Conservation (phyloP, 2,329 filamentous ascomycete genomes). For the Pseudogymnoascus sp. region DNA sequence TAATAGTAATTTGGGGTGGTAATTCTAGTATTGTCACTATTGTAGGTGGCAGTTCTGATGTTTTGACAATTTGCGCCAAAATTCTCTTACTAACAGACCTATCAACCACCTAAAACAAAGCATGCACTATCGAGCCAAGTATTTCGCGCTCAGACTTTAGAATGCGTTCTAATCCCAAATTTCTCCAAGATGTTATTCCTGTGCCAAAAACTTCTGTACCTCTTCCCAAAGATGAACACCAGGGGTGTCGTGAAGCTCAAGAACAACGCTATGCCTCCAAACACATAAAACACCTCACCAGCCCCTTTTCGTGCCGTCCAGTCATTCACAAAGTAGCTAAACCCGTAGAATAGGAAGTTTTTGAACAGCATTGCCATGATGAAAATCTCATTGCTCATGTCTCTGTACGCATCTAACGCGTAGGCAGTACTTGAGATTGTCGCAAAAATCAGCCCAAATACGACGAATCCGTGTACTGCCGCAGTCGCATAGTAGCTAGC, state of each 20-base stretch:
- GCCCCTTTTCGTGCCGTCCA: conserved; percentile 27
- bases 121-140: too few species aligned
- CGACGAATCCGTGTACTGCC: conserved; percentile 24
- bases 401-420: conserved; percentile 32
- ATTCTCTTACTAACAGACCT: too few species aligned
- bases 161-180: too few species aligned
- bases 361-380: conserved; percentile 37
- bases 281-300: conserved; percentile 32
- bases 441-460: conserved; percentile 23
- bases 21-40: too few species aligned
- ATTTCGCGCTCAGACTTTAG: too few species aligned
- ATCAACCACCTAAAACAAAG: too few species aligned
- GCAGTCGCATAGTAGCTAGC: conserved; percentile 26
- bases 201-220: too few species aligned
- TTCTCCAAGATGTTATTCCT: too few species aligned
- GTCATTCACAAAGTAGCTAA: conserved; percentile 36
- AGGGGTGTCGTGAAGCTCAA: not conserved
- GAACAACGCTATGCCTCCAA: conserved; percentile 23
- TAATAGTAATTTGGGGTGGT: too few species aligned
- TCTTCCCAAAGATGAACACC: not conserved
- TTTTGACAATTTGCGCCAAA: too few species aligned
- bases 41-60: too few species aligned
- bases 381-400: conserved; percentile 35
- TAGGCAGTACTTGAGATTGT: conserved; percentile 29
- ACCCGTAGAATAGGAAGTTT: conserved; percentile 36